Evolutionary conservation across 768 basidiomycete species (phyloP).

Genomic region (Multifurca ochricompacta): DNA sequence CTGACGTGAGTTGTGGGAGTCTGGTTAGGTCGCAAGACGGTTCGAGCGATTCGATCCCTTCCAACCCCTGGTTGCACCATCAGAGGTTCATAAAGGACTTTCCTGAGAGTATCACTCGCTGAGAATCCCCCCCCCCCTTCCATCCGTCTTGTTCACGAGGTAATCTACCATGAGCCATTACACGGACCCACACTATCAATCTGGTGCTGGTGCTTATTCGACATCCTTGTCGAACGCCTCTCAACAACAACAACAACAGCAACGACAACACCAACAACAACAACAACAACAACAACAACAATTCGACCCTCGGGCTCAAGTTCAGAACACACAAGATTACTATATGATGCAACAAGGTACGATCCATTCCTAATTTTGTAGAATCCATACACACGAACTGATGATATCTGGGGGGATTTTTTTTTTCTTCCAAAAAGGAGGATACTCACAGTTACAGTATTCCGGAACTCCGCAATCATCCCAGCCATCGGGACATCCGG

Average conservation of each 20-base stretch:
- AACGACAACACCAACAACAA: too few relatives aligned
- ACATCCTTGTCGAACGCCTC: neutral
- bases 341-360: neutral
- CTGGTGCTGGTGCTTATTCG: neutral
- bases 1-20: slow-evolving; percentile 3
- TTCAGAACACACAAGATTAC: too few relatives aligned
- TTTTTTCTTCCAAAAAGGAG: neutral
- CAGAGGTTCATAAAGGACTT: neutral
- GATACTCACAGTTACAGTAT: neutral
- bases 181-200: neutral
- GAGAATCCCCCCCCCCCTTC: neutral
- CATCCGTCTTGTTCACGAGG: neutral
- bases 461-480: neutral
- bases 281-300: neutral
- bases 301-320: neutral
- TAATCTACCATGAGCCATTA: neutral
- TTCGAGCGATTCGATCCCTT: neutral
- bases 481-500: neutral
- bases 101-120: neutral
- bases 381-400: too few relatives aligned
- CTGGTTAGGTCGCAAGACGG: neutral
- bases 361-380: neutral
- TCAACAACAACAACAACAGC: neutral
- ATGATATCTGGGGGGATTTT: too few relatives aligned
- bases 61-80: neutral